These are phyloP conservation scores for Microdochium paspali DNA, from an alignment of 2,329 filamentous ascomycete genomes.

Conservation along the genomic window DNA sequence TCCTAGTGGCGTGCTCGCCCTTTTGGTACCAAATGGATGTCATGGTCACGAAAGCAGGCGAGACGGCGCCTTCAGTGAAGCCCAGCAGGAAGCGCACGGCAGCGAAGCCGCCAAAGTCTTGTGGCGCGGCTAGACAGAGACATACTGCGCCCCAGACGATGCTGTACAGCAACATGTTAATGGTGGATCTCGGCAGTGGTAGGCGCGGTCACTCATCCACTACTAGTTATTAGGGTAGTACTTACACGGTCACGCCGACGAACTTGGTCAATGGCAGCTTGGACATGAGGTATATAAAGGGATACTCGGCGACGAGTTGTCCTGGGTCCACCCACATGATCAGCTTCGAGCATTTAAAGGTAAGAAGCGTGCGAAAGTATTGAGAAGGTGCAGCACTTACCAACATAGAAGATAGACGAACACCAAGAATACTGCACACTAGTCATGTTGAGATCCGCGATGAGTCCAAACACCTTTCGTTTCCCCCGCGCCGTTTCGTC, in stretches of 20 bases:
- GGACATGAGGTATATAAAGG: slow-evolving; percentile 41
- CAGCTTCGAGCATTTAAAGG: no score
- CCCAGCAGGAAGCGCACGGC: slow-evolving; percentile 31
- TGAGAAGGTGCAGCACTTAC: slow-evolving; percentile 5
- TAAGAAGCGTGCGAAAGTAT: no score
- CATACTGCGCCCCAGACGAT: slow-evolving; percentile 32
- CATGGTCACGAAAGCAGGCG: slow-evolving; percentile 28
- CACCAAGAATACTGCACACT: slow-evolving; percentile 38
- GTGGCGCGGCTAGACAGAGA: slow-evolving; percentile 32
- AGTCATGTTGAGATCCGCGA: slow-evolving; percentile 32
- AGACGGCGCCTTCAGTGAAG: slow-evolving; percentile 20
- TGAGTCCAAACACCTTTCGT: slow-evolving; percentile 33
- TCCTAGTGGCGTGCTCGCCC: slow-evolving; percentile 22
- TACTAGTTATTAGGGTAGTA: background rate
- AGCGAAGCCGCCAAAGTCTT: slow-evolving; percentile 26
- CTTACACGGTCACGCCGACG: slow-evolving; percentile 35
- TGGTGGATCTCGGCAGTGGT: no score
- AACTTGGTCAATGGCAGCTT: slow-evolving; percentile 37
- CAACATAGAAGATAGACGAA: slow-evolving; percentile 33
- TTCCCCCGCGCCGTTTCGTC: no score
- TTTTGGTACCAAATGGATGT: slow-evolving; percentile 31
- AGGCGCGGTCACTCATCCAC: no score
- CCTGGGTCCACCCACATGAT: no score
- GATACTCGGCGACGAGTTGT: slow-evolving; percentile 36
- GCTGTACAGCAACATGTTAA: slow-evolving; percentile 7